Percentiles rank a stretch among this genome's conserved stretches.
phyloP scores from a whole-genome alignment of 257 asterid species.

The Eustoma russellianum region DNA sequence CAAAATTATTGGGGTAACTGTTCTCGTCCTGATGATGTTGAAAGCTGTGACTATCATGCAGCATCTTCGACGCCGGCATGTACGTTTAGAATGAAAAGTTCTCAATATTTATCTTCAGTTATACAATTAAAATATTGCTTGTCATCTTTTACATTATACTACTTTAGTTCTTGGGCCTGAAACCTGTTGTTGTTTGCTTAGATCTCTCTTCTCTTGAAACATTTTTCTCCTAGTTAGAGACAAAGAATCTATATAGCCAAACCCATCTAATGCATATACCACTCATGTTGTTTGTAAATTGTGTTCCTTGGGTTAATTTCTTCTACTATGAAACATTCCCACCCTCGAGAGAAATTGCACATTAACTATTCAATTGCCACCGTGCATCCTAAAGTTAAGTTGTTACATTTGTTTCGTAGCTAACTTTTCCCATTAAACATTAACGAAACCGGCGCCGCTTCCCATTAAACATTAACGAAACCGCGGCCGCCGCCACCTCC shows the following conservation, averaged over 20 bases:
- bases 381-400: no score
- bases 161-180: background rate
- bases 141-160: background rate
- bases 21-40: slow-evolving; percentile 49
- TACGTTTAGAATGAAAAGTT: slow-evolving; percentile 3
- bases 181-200: background rate
- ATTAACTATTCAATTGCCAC: no score
- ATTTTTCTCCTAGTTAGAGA: no score
- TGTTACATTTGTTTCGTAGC: no score
- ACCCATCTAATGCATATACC: background rate
- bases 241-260: background rate
- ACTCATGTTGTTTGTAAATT: background rate
- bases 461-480: no score
- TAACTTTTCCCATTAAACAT: no score
- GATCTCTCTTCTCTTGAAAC: no score
- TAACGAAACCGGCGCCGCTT: no score
- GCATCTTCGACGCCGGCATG: slow-evolving; percentile 44
- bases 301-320: no score
- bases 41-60: slow-evolving; percentile 37
- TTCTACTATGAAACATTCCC: no score
- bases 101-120: background rate
- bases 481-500: no score
- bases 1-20: slow-evolving; percentile 43
- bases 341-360: no score
- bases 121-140: background rate